Conservation (phyloP, 1,284 basidiomycete species). For the Hypsizygus ulmarius region DNA sequence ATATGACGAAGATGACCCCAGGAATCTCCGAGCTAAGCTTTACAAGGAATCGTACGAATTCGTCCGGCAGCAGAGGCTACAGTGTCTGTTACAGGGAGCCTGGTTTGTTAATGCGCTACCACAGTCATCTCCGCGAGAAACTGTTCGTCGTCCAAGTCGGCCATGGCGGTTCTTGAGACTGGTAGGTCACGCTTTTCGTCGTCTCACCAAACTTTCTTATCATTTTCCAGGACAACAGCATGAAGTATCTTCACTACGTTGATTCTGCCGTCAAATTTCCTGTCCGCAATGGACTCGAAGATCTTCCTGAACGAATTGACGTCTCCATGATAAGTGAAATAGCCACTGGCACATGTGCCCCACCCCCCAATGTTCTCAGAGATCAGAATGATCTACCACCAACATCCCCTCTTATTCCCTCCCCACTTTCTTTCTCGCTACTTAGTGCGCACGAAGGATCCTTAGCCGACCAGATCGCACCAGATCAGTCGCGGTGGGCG, state of each 20-base stretch:
- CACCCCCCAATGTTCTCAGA: constrained; percentile 60
- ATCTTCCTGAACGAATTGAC: constrained; percentile 84
- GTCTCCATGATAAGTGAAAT: constrained; percentile 77
- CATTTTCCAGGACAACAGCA: constrained; percentile 59
- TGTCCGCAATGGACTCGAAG: constrained; percentile 79
- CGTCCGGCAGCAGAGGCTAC: constrained; percentile 86
- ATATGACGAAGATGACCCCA: constrained; percentile 29
- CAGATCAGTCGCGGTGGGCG: constrained; percentile 82
- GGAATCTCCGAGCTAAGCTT: constrained; percentile 82
- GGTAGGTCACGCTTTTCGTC: constrained; percentile 36
- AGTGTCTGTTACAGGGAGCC: constrained; percentile 85
- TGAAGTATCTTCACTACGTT: constrained; percentile 80
- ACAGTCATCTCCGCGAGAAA: constrained; percentile 48
- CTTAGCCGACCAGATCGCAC: constrained; percentile 84
- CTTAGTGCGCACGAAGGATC: constrained; percentile 71
- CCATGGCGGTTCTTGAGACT: constrained; percentile 81
- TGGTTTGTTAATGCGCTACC: constrained; percentile 84
- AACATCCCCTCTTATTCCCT: constrained; percentile 51
- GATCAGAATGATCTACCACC: constrained; percentile 58
- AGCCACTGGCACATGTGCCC: constrained; percentile 72
- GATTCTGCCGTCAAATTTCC: constrained; percentile 77
- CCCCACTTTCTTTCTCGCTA: constrained; percentile 80
- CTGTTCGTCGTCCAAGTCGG: constrained; percentile 51
- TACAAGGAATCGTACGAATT: constrained; percentile 94
- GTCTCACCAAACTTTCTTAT: constrained; percentile 3